Conservation (phyloP, 768 basidiomycete genomes). For the Gloeopeniophorella convolvens region DNA sequence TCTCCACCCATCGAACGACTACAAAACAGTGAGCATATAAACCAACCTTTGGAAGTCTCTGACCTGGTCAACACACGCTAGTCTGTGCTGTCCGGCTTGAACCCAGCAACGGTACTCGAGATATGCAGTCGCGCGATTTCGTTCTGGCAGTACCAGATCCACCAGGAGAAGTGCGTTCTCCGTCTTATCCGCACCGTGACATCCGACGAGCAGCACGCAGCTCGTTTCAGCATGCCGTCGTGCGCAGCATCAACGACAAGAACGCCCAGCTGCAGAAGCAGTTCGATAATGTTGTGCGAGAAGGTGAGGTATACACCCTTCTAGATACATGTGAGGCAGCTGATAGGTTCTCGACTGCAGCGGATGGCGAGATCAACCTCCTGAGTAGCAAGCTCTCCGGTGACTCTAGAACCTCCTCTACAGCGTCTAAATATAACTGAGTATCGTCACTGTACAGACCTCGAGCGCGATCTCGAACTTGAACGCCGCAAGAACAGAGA, state of each 20-base stretch:
- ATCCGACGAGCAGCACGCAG: constrained; percentile 29
- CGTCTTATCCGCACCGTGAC: neutral
- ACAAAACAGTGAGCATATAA: constrained; percentile 62
- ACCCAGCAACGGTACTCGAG: constrained; percentile 69
- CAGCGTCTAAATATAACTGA: neutral
- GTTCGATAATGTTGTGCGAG: constrained; percentile 75
- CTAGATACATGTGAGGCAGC: neutral
- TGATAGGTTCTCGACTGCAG: constrained; percentile 31
- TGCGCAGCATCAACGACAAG: constrained; percentile 76
- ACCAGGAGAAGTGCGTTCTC: constrained; percentile 65
- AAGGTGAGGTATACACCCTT: constrained; percentile 47
- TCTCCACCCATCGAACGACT: constrained; percentile 81
- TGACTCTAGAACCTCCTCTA: constrained; percentile 23
- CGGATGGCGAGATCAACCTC: constrained; percentile 69
- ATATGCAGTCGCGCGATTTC: constrained; percentile 84
- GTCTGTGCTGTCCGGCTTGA: constrained; percentile 82
- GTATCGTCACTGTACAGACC: constrained; percentile 37
- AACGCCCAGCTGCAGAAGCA: constrained; percentile 80
- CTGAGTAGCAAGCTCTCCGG: constrained; percentile 64
- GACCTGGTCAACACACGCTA: constrained; percentile 26
- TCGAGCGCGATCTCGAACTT: constrained; percentile 74
- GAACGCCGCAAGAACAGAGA: constrained; percentile 72
- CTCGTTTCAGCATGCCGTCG: constrained; percentile 78
- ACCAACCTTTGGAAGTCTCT: constrained; percentile 31
- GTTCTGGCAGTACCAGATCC: constrained; percentile 88